These are phyloP conservation scores for Wallacemonas sp. DNA, from an alignment of 208 protist species.

Conservation along the genomic window DNA sequence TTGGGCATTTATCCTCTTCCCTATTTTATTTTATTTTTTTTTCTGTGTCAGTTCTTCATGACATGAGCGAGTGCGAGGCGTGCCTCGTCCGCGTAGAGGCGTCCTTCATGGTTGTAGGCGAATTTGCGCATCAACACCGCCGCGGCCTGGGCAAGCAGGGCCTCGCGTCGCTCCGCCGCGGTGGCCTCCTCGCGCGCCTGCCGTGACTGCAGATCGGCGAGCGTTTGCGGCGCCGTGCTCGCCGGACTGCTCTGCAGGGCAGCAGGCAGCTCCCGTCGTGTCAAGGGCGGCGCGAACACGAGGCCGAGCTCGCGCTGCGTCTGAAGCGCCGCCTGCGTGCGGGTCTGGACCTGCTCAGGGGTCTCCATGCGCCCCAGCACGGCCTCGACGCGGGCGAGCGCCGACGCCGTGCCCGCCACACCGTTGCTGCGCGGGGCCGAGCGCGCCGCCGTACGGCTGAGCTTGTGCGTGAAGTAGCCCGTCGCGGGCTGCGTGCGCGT, in stretches of 20 bases:
- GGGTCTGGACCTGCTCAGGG: not conserved
- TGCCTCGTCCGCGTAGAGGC: constrained; percentile 71
- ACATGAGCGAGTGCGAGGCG: constrained; percentile 61
- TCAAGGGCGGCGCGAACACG: not conserved
- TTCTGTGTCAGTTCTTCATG: constrained; percentile 36
- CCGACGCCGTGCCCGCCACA: not conserved
- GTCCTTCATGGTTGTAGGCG: constrained; percentile 37
- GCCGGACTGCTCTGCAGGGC: not conserved
- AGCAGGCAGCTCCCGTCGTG: constrained; percentile 1
- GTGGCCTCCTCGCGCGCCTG: constrained; percentile 18
- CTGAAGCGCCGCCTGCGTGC: not conserved
- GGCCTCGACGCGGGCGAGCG: constrained; percentile 2
- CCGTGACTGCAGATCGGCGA: constrained; percentile 4
- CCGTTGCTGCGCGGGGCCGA: too few relatives aligned
- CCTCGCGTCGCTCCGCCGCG: constrained; percentile 19
- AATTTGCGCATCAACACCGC: constrained; percentile 32
- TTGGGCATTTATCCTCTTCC: not conserved
- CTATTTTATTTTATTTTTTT: not conserved
- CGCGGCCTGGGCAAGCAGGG: constrained; percentile 24
- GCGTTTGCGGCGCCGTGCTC: not conserved
- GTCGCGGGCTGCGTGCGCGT: not conserved
- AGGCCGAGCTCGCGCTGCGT: not conserved
- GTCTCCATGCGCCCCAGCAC: constrained; percentile 4
- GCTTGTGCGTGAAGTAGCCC: constrained; percentile 13
- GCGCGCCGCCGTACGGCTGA: too few relatives aligned